phyloP scores from a whole-genome alignment of 208 protist species.

The Strigomonas oncopelti region DNA sequence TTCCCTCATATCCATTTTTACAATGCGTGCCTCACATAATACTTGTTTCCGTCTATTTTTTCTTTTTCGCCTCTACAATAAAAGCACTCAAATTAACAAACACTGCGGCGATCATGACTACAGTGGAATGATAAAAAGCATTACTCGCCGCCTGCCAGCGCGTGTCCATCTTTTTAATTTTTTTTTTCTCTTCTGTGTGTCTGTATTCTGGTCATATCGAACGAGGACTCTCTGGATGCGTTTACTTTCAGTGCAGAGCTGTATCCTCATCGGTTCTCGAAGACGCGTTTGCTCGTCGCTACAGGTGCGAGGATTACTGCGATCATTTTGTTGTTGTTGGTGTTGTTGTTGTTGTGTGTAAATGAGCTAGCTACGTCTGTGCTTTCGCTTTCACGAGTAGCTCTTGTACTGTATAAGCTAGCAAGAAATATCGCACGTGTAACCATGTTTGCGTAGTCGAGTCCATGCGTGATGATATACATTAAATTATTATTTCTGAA shows the following conservation, averaged over 20 bases:
- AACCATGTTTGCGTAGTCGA: background rate
- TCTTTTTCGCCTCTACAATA: background rate
- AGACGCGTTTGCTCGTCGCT: slow-evolving; percentile 19
- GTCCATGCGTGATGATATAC: slow-evolving; percentile 11
- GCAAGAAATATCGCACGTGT: too few species aligned
- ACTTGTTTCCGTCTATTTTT: slow-evolving; percentile 5
- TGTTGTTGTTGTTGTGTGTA: background rate
- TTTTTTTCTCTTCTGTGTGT: slow-evolving; percentile 1
- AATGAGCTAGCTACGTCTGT: slow-evolving; percentile 37
- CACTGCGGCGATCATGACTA: too few species aligned
- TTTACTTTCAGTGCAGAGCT: slow-evolving; percentile 16
- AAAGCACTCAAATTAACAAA: background rate
- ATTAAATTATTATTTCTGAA: slow-evolving; percentile 8
- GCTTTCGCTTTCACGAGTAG: slow-evolving; percentile 10
- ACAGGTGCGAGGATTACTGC: too few species aligned
- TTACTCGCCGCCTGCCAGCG: too few species aligned
- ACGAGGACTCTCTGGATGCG: slow-evolving; percentile 46
- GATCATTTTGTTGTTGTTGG: too few species aligned
- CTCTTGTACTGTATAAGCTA: slow-evolving; percentile 26
- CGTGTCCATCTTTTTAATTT: background rate
- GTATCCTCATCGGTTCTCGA: slow-evolving; percentile 42
- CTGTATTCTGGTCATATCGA: background rate
- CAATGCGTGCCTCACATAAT: slow-evolving; percentile 1
- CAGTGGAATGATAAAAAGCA: slow-evolving; percentile 5
- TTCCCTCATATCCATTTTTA: background rate